Evolutionary conservation across 768 basidiomycete genomes (phyloP).

Genomic region (Auricularia sp.): DNA sequence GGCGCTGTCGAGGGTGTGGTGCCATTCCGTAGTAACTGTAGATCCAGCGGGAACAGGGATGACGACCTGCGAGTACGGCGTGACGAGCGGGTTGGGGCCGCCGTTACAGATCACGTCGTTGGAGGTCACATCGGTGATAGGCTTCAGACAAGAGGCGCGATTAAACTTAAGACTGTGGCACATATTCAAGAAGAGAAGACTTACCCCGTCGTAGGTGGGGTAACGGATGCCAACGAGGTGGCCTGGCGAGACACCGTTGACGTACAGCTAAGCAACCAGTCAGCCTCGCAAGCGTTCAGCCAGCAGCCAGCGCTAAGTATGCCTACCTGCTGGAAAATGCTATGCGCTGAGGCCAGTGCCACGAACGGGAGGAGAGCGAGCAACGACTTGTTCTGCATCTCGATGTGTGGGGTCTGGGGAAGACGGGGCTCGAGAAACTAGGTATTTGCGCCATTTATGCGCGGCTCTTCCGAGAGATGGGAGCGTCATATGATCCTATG

Average conservation of each 20-base stretch:
- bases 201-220: slow-evolving; percentile 27
- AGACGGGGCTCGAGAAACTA: neutral
- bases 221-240: slow-evolving; percentile 37
- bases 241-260: slow-evolving; percentile 41
- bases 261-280: slow-evolving; percentile 32
- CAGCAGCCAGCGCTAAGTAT: no score
- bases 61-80: slow-evolving; percentile 15
- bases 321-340: slow-evolving; percentile 39
- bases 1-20: slow-evolving; percentile 37
- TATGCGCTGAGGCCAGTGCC: slow-evolving; percentile 34
- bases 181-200: slow-evolving; percentile 27
- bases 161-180: neutral
- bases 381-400: neutral
- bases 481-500: neutral
- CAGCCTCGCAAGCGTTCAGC: neutral
- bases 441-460: neutral
- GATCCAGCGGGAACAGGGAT: slow-evolving; percentile 45
- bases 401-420: neutral
- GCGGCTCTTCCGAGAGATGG: neutral
- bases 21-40: slow-evolving; percentile 43
- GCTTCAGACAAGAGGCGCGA: slow-evolving; percentile 22
- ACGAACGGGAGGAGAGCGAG: neutral
- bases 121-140: slow-evolving; percentile 46
- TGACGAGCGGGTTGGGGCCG: slow-evolving; percentile 40
- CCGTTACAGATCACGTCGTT: slow-evolving; percentile 50